These are phyloP conservation scores for Tetrastigma voinierianum DNA, from an alignment of 164 flowering plant genomes.

Conservation along the genomic window DNA sequence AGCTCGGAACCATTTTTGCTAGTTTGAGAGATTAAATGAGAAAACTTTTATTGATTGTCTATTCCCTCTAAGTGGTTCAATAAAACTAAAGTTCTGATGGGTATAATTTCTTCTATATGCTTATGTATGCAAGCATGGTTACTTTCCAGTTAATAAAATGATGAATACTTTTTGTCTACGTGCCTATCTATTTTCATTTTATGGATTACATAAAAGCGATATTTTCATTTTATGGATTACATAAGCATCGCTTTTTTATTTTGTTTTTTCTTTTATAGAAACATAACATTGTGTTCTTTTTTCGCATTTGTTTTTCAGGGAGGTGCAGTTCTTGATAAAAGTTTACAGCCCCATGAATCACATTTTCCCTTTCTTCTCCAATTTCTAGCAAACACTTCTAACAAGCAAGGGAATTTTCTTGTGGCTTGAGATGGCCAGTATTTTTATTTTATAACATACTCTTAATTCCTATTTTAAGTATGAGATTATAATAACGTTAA, in stretches of 20 bases:
- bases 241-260: background rate
- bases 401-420: background rate
- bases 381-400: constrained; percentile 57
- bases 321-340: constrained; percentile 73
- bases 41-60: too few species aligned
- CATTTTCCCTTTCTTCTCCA: constrained; percentile 96
- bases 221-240: too few species aligned
- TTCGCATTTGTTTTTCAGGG: constrained; percentile 58
- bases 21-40: too few species aligned
- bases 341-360: constrained; percentile 92
- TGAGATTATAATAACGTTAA: too few species aligned
- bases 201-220: background rate
- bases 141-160: background rate
- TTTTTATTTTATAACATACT: too few species aligned
- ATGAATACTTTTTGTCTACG: background rate
- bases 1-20: too few species aligned
- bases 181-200: background rate
- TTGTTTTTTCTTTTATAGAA: too few species aligned
- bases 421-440: background rate
- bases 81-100: too few species aligned
- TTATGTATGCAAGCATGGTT: background rate
- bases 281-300: too few species aligned
- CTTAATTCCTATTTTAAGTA: too few species aligned
- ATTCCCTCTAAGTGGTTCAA: too few species aligned
- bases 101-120: too few species aligned